Percentiles rank a stretch among this genome's conserved stretches.
Conservation (phyloP, 108 stramenopile genomes). For the Cylindrotheca fusiformis region DNA sequence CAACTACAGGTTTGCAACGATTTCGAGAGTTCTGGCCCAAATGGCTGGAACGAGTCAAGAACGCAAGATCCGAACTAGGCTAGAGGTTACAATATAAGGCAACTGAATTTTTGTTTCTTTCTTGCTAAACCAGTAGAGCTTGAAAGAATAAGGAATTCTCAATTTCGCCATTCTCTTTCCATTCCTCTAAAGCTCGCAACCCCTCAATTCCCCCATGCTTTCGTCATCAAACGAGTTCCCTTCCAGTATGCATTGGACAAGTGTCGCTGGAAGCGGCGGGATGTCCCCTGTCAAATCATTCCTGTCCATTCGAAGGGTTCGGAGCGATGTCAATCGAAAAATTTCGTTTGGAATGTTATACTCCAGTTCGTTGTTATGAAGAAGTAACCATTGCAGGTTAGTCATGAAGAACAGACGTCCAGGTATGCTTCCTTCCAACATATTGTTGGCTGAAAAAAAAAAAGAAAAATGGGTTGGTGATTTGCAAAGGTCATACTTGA, state of each 20-base stretch:
- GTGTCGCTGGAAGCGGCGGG: background rate
- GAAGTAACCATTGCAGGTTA: background rate
- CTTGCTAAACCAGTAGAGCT: too few species aligned
- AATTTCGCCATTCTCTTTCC: too few species aligned
- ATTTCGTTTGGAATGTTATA: background rate
- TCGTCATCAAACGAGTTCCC: background rate
- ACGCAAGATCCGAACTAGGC: background rate
- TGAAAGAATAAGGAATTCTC: too few species aligned
- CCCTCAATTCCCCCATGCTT: background rate
- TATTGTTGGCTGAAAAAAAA: background rate
- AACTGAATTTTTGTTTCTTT: too few species aligned
- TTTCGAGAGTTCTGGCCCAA: constrained; percentile 64
- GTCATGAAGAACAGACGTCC: background rate
- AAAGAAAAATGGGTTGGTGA: background rate
- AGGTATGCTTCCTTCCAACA: background rate
- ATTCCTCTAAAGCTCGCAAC: too few species aligned
- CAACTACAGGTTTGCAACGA: constrained; percentile 57
- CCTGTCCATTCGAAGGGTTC: background rate
- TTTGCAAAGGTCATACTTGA: background rate
- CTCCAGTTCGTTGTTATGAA: background rate
- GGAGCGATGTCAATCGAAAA: background rate
- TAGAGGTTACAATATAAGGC: too few species aligned
- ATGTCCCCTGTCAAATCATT: background rate
- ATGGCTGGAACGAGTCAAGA: constrained; percentile 8
- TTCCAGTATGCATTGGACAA: background rate